Base-by-base conservation (phyloP, 1,284 basidiomycete genomes). In the Ustilago loliicola region DNA sequence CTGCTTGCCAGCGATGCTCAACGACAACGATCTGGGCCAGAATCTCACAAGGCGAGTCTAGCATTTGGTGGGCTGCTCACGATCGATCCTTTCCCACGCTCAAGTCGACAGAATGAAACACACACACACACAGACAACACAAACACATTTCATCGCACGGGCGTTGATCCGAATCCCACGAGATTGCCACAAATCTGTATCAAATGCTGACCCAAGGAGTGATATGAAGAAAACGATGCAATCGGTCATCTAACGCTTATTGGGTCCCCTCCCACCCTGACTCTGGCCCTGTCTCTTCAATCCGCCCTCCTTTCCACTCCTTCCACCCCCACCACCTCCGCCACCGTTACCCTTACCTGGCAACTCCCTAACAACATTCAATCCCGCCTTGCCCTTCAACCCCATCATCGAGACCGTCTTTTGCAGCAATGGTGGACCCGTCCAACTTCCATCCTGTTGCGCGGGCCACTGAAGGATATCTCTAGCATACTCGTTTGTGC, bases 391-490 rank as follows among this genome's bases (percentile, higher is more conserved):
- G 0, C 90, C 90, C 79, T 88, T 89, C 80, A 92, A 83, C 3
- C 89, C 89, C 89, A 92, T 91, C 88, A 89, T 91, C 52, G 90
- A 90, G 29, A 90, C 89, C 2, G 89, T 89, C 84, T 87, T 89
- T n/a, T 88, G 87, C 42, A 88, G 84, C 47, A 92, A 73, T 10
- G 87, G 87, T 5, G 91, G 74, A 1, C 65, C 69, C 1, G 65
- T 55, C 74, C 74, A 77, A 0, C 90, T 0, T 82, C 80, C 51
- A 66, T 76, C 66, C 79, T 80, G 30, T 17, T 30, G 27, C 5
- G 56, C 66, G n/a, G 36, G 29, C 75, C 75, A 77, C 53, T 66
- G 66, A 29, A 77, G 27, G n/a, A 77, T 56, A 5, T 77, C 52
- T 5, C 57, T 40, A 0, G 75, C 75, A 77, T 89, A 91, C 36